These are phyloP conservation scores for Penicillium sp. DNA, from an alignment of 2,329 filamentous ascomycete species.

Conservation along the genomic window DNA sequence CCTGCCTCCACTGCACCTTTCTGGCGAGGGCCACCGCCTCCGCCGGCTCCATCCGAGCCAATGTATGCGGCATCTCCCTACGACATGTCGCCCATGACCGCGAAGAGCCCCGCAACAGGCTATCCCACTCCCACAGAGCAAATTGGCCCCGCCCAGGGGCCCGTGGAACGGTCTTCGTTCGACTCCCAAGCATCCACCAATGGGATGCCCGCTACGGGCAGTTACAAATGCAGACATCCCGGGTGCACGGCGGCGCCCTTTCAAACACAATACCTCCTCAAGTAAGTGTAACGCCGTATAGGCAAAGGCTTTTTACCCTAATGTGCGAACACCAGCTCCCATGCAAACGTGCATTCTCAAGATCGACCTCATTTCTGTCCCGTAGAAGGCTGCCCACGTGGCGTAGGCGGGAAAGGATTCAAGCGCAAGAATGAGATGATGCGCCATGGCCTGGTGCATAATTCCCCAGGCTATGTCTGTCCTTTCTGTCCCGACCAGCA, in stretches of 20 bases:
- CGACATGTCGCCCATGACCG: conserved; percentile 28
- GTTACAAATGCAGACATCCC: conserved; percentile 51
- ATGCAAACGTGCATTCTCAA: conserved; percentile 59
- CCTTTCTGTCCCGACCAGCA: conserved; percentile 92
- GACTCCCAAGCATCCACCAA: conserved; percentile 23
- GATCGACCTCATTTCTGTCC: conserved; percentile 61
- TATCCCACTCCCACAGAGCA: conserved; percentile 42
- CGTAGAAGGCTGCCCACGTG: conserved; percentile 53
- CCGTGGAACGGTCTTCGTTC: conserved; percentile 22
- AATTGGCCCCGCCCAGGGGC: conserved; percentile 15
- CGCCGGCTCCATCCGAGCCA: conserved; percentile 17
- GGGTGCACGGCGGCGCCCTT: conserved; percentile 57
- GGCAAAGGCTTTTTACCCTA: background rate
- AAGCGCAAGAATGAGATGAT: conserved; percentile 68
- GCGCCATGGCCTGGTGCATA: conserved; percentile 79
- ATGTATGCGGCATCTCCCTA: conserved; percentile 25
- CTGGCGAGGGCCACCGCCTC: conserved; percentile 22
- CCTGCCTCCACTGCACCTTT: conserved; percentile 29
- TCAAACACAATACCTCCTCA: conserved; percentile 61
- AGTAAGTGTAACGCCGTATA: conserved; percentile 44
- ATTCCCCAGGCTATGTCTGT: conserved; percentile 90
- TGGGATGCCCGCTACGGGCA: conserved; percentile 25
- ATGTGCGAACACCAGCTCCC: conserved; percentile 35
- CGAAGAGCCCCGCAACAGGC: conserved; percentile 32
- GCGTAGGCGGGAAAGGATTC: conserved; percentile 61